phyloP scores from a whole-genome alignment of 129 eudicot genomes.

The Dittrichia graveolens region DNA sequence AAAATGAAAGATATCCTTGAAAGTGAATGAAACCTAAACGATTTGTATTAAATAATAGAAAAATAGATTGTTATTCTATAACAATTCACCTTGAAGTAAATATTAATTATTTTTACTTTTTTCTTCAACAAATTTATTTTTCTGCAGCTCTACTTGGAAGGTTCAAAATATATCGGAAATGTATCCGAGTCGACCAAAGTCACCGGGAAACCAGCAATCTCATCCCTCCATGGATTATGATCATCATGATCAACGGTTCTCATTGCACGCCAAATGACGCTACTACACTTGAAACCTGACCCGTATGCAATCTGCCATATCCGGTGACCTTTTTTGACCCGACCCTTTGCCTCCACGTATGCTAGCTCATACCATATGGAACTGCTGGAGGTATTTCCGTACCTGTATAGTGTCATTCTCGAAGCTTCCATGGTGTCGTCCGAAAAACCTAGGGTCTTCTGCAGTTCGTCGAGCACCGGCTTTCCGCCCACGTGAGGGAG shows the following conservation, averaged over 20 bases:
- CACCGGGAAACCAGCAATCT: conserved; percentile 49
- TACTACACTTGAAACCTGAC: conserved; percentile 63
- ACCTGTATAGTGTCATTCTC: conserved; percentile 55
- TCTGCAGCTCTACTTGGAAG: neutral
- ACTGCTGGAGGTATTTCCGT: conserved; percentile 60
- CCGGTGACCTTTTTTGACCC: conserved; percentile 50
- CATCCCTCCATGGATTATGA: conserved; percentile 57
- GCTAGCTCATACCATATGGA: conserved; percentile 46
- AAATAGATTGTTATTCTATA: too few species aligned
- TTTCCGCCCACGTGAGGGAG: conserved; percentile 60
- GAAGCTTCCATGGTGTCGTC: conserved; percentile 53
- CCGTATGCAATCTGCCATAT: conserved; percentile 60
- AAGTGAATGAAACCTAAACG: too few species aligned
- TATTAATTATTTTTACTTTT: too few species aligned
- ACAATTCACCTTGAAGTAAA: too few species aligned
- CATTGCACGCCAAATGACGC: conserved; percentile 51
- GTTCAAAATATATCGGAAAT: conserved; percentile 25
- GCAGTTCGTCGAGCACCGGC: conserved; percentile 51
- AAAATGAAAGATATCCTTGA: too few species aligned
- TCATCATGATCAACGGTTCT: conserved; percentile 38
- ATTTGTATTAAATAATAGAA: too few species aligned
- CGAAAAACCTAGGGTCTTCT: conserved; percentile 32
- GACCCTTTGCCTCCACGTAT: conserved; percentile 60
- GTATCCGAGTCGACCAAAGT: neutral
- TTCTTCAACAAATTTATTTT: too few species aligned